Base-by-base conservation (phyloP, 768 basidiomycete species). In the Leccinellum rugosiceps region DNA sequence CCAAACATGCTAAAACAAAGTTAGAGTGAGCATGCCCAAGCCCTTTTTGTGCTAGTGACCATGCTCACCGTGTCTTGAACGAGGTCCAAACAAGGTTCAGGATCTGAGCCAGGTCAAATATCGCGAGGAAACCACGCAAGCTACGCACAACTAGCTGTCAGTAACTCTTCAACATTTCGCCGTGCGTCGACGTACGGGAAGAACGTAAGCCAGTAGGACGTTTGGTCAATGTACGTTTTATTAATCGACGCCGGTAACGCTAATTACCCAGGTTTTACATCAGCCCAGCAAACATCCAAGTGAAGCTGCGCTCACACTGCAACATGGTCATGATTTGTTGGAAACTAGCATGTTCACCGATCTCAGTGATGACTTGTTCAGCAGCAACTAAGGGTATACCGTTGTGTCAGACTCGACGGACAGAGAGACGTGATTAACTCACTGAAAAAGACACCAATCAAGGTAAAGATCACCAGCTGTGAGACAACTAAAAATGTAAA, bases 71-170 rank as follows among this genome's bases (percentile, higher is more conserved):
- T 19, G 90, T 94, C 76, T 87, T 88, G 78, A 95, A 78, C n/a
- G 84, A 88, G 43, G 90, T 78, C 83, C 86, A 90, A 34, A 94
- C 64, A 25, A 99, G 79, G 68, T 97, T 97, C 74, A 98, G 73
- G 51, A 98, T 84, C 74, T 99, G 97, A 6, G 97, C 96, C 32
- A 99, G 78, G 71, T 99, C 97, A 68, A 98, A 98, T 55, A 98
- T 78, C 10, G 85, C 89, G 43, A 98, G 82, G 82, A 98, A 97
- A 25, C 95, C 97, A 69, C 96, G 92, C 35, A 98, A 79, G 7
- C 91, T 92, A 62, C 21, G 64, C 13, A 34, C 8, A 34, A 45
- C 31, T 6, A 25, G 32, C 46, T 28, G 34, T 68, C 31, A 64
- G 57, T 15, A 51, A 32, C 41, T 13, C 41, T 47, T 31, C 0